Conservation (phyloP, 1,139 yeast genomes). For the Eremothecium sinecaudum region DNA sequence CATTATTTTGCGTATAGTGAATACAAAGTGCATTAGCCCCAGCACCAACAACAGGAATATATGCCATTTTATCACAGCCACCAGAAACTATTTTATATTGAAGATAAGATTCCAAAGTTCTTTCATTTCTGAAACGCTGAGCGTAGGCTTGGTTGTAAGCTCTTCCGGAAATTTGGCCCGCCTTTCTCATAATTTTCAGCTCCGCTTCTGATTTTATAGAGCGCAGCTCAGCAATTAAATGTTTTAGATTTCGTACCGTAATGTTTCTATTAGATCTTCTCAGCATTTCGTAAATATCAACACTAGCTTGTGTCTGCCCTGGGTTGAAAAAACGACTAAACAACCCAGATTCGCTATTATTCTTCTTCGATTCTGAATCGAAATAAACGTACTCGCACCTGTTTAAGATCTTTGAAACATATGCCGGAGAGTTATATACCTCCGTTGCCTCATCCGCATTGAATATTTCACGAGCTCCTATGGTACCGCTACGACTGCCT, state of each 20-base stretch:
- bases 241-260: slow-evolving; percentile 32
- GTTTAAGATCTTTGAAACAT: slow-evolving; percentile 40
- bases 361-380: slow-evolving; percentile 31
- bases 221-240: slow-evolving; percentile 49
- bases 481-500: slow-evolving; percentile 80
- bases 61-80: slow-evolving; percentile 86
- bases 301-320: slow-evolving; percentile 22
- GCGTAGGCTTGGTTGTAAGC: slow-evolving; percentile 81
- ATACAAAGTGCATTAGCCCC: slow-evolving; percentile 81
- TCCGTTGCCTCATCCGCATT: slow-evolving; percentile 74
- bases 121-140: slow-evolving; percentile 56
- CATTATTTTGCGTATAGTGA: slow-evolving; percentile 87
- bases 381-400: slow-evolving; percentile 44
- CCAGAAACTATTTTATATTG: slow-evolving; percentile 76
- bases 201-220: slow-evolving; percentile 70
- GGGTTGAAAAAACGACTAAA: slow-evolving; percentile 21
- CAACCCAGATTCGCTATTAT: slow-evolving; percentile 15
- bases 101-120: slow-evolving; percentile 68
- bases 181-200: slow-evolving; percentile 65
- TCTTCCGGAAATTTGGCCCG: slow-evolving; percentile 71
- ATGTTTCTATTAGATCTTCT: slow-evolving; percentile 27
- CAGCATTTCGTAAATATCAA: slow-evolving; percentile 17
- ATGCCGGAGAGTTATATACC: slow-evolving; percentile 35
- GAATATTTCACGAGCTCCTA: slow-evolving; percentile 72
- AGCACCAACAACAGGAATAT: slow-evolving; percentile 93